Base-by-base conservation (phyloP, 768 basidiomycete genomes). In the Phlegmacium glaucopus region DNA sequence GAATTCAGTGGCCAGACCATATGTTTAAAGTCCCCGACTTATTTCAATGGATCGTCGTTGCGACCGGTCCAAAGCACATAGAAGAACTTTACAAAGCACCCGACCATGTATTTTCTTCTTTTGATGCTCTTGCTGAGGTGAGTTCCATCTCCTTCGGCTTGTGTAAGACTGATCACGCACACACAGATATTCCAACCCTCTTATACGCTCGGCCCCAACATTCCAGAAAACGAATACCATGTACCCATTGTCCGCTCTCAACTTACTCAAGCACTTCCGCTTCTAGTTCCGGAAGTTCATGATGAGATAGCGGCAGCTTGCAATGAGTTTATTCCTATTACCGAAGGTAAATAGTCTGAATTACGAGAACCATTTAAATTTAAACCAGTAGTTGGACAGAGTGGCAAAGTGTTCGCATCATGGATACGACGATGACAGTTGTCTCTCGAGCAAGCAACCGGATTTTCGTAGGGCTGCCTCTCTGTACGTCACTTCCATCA, bases 401-500 rank as follows among this genome's bases (percentile, higher is more conserved):
- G n/a, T 79, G 77, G 77, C 58, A 57, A 9, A 52, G 52, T 2
- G 42, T 75, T 6, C 54, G 58, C 0, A 63, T 54, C 2, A 26
- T 65, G 6, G 52, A 62, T 1, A 54, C 47, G 0, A 52, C 67
- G 8, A 64, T 57, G 47, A 49, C 63, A 25, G 56, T 79, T 12
- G 56, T 80, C 9, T 63, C 67, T 29, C 68, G 75, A 32, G 58
- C 65, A 4, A 72, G 60, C 40, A 78, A 75, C 50, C 69, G 80
- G 13, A 39, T 70, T 0, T 75, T 81, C 44, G 72, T 81, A 5
- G 80, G 79, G 0, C 58, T 70, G 26, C 76, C 77, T 2, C 42
- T 75, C 1, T 79, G 79, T 77, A 37, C 18, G 71, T 62, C 9
- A 39, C 35, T 25, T 35, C 50, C 15, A 4, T 13, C 9, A 36